Percentiles rank a stretch among this genome's conserved stretches.
Evolutionary conservation across 176 grass and related monocot genomes (phyloP).

Genomic region (Secale cereale): DNA sequence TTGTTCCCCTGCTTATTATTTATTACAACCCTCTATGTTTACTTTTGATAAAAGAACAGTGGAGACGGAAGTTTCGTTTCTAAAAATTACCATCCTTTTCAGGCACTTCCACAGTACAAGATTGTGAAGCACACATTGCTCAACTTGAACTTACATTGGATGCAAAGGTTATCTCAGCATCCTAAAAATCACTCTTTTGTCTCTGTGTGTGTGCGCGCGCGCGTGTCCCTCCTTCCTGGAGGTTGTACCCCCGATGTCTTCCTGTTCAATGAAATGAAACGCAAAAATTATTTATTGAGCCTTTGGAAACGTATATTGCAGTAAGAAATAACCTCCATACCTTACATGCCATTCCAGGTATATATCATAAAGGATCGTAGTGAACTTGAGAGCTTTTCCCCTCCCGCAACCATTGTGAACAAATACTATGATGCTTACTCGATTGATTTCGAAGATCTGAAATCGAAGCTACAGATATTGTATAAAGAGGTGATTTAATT

Average conservation of each 20-base stretch:
- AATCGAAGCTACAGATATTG: slow-evolving; percentile 41
- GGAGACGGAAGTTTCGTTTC: not conserved
- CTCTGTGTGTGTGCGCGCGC: no score
- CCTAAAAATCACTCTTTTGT: no score
- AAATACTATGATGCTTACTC: slow-evolving; percentile 61
- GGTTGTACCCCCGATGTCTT: no score
- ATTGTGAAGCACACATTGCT: slow-evolving; percentile 51
- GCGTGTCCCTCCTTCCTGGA: no score
- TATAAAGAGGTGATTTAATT: slow-evolving; percentile 44
- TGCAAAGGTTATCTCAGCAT: slow-evolving; percentile 36
- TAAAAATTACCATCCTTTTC: slow-evolving; percentile 4
- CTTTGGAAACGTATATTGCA: slow-evolving; percentile 12
- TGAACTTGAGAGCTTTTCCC: slow-evolving; percentile 48
- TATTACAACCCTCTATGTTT: no score
- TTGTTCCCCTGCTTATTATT: no score
- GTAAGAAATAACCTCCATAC: not conserved
- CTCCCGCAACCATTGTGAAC: slow-evolving; percentile 37
- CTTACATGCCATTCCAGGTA: slow-evolving; percentile 39
- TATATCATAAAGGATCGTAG: slow-evolving; percentile 44
- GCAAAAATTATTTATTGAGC: no score
- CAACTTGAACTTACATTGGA: slow-evolving; percentile 54
- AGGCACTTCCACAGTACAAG: slow-evolving; percentile 40
- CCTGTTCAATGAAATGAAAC: no score
- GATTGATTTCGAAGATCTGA: slow-evolving; percentile 41
- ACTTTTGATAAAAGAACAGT: no score